Evolutionary conservation across 108 stramenopile species (phyloP).

Genomic region (Skeletonema menzelii): DNA sequence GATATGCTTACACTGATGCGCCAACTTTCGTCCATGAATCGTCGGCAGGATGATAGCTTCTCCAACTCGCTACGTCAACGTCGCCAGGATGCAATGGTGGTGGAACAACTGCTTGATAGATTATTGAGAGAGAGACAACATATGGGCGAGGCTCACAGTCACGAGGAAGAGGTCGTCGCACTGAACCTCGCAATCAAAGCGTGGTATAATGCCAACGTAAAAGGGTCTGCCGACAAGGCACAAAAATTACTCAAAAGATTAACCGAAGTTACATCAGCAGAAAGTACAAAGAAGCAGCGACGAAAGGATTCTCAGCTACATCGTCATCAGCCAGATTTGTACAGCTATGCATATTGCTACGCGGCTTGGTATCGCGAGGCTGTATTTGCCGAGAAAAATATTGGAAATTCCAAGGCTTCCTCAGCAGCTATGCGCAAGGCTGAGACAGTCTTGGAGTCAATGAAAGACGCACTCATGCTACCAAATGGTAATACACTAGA

Average conservation of each 20-base stretch:
- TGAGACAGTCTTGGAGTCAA: slow-evolving; percentile 20
- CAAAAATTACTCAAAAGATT: slow-evolving; percentile 19
- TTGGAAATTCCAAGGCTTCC: slow-evolving; percentile 10
- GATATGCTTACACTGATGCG: slow-evolving; percentile 29
- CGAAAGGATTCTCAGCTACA: neutral
- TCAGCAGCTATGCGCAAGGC: slow-evolving; percentile 15
- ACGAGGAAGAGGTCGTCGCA: neutral
- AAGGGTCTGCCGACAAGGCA: slow-evolving; percentile 26
- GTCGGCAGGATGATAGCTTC: slow-evolving; percentile 5
- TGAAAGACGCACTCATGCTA: slow-evolving; percentile 26
- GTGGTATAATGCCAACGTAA: slow-evolving; percentile 29
- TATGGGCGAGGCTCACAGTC: neutral
- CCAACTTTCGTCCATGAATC: slow-evolving; percentile 21
- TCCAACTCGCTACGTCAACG: neutral
- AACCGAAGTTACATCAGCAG: neutral
- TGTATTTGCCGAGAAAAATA: slow-evolving; percentile 10
- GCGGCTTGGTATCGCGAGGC: slow-evolving; percentile 31
- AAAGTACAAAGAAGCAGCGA: neutral
- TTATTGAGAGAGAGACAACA: slow-evolving; percentile 6
- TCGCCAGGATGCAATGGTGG: slow-evolving; percentile 20
- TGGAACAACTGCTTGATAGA: slow-evolving; percentile 18
- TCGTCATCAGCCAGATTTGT: slow-evolving; percentile 9
- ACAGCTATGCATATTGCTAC: slow-evolving; percentile 28
- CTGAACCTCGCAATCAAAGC: slow-evolving; percentile 25
- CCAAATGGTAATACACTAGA: neutral